Percentiles rank a stretch among this genome's conserved stretches.
Conservation (phyloP, 179 eudicot species). For the Beta corolliflora region DNA sequence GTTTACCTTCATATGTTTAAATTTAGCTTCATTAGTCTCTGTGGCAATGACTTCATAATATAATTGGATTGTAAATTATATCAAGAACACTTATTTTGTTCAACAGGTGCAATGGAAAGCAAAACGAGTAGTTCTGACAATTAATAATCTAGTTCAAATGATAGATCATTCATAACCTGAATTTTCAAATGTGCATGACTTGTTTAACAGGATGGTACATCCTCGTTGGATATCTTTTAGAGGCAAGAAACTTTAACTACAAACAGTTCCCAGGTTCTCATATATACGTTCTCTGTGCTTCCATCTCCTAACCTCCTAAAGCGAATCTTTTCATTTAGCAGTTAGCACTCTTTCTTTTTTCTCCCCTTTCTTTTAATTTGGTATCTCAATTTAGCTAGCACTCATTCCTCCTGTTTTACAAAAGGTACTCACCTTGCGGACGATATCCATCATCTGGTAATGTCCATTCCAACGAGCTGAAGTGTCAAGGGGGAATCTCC, state of each 20-base stretch:
- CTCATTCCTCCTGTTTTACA: constrained; percentile 10
- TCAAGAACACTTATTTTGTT: neutral
- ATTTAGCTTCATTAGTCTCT: too few species aligned
- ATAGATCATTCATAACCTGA: neutral
- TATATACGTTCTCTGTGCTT: neutral
- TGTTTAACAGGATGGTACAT: neutral
- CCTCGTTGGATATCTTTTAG: neutral
- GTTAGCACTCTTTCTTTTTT: neutral
- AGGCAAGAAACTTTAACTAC: neutral
- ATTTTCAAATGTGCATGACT: neutral
- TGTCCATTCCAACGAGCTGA: constrained; percentile 87
- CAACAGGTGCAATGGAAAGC: neutral
- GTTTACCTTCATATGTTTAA: neutral
- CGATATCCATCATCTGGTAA: constrained; percentile 82
- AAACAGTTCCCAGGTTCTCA: neutral
- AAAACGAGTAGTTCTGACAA: neutral
- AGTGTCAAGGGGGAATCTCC: constrained; percentile 78
- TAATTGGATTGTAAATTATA: neutral
- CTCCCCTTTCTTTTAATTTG: neutral
- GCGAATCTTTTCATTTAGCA: neutral
- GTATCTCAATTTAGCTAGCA: neutral
- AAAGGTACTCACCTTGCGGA: constrained; percentile 69
- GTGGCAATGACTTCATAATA: neutral
- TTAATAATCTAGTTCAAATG: neutral
- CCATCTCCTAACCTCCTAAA: neutral